Conservation (phyloP, 768 basidiomycete species). For the Psilocybe tampanensis region DNA sequence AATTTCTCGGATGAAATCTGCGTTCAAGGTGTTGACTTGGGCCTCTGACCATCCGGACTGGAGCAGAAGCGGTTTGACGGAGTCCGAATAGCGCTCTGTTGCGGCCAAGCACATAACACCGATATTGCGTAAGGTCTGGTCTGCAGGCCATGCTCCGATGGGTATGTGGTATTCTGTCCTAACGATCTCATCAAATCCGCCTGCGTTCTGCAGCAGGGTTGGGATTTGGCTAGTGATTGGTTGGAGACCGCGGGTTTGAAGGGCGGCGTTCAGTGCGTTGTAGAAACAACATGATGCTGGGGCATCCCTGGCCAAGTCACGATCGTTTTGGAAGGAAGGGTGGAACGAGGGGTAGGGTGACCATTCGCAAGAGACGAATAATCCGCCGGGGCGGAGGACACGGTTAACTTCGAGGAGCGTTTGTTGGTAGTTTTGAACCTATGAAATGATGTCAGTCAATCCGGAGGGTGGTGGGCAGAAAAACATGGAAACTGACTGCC, state of each 20-base stretch:
- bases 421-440: slow-evolving; percentile 58
- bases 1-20: slow-evolving; percentile 50
- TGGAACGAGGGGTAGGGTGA: slow-evolving; percentile 29
- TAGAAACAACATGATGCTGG: slow-evolving; percentile 42
- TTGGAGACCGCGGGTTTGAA: slow-evolving; percentile 33
- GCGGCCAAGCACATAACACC: slow-evolving; percentile 44
- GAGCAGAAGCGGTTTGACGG: slow-evolving; percentile 49
- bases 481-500: slow-evolving; percentile 47
- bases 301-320: slow-evolving; percentile 34
- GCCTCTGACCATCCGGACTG: slow-evolving; percentile 37
- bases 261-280: slow-evolving; percentile 36
- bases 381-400: slow-evolving; percentile 68
- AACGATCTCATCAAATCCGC: slow-evolving; percentile 44
- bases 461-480: background rate
- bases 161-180: slow-evolving; percentile 44
- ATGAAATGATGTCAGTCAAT: background rate
- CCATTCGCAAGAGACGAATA: slow-evolving; percentile 72
- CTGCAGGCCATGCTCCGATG: slow-evolving; percentile 55
- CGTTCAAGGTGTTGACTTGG: slow-evolving; percentile 41
- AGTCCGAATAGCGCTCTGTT: slow-evolving; percentile 46
- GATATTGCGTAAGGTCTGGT: slow-evolving; percentile 34
- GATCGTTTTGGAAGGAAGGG: slow-evolving; percentile 35
- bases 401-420: slow-evolving; percentile 63
- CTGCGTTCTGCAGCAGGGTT: slow-evolving; percentile 34
- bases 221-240: slow-evolving; percentile 41